Percentiles rank a stretch among this genome's conserved stretches.
These are phyloP conservation scores for Cladorrhinum samala DNA, from an alignment of 495 filamentous ascomycete species.

Conservation along the genomic window DNA sequence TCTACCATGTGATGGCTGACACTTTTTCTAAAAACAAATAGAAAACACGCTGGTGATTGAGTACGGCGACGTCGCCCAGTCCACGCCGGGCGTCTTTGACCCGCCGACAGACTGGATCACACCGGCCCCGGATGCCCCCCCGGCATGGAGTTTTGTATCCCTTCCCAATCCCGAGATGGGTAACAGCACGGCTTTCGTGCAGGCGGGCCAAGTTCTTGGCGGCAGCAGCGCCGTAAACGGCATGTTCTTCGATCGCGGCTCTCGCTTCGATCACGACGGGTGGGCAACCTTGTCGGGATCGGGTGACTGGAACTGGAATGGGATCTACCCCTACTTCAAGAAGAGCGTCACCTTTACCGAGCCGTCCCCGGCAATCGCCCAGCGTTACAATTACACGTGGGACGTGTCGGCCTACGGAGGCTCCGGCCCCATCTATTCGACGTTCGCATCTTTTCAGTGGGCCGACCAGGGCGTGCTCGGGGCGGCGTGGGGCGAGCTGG, in stretches of 20 bases:
- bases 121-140: background rate
- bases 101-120: constrained; percentile 12
- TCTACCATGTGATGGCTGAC: too few species aligned
- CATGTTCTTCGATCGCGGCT: constrained; percentile 35
- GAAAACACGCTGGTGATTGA: constrained; percentile 40
- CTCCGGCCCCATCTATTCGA: constrained; percentile 14
- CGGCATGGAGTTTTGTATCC: constrained; percentile 31
- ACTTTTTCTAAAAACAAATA: too few species aligned
- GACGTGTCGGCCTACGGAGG: constrained; percentile 19
- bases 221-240: constrained; percentile 42
- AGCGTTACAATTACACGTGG: constrained; percentile 22
- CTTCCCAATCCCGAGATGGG: constrained; percentile 29
- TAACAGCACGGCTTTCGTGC: constrained; percentile 26
- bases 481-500: constrained; percentile 16
- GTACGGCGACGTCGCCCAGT: constrained; percentile 31
- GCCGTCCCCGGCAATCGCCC: constrained; percentile 7
- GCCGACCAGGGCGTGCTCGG: constrained; percentile 9
- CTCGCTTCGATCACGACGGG: constrained; percentile 39
- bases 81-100: constrained; percentile 17
- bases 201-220: constrained; percentile 34
- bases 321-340: constrained; percentile 38
- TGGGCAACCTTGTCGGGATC: constrained; percentile 47
- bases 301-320: constrained; percentile 32
- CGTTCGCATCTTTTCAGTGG: constrained; percentile 21
- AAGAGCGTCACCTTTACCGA: constrained; percentile 29